Conservation (phyloP, 163 green algal species). For the Scenedesmus sp. region DNA sequence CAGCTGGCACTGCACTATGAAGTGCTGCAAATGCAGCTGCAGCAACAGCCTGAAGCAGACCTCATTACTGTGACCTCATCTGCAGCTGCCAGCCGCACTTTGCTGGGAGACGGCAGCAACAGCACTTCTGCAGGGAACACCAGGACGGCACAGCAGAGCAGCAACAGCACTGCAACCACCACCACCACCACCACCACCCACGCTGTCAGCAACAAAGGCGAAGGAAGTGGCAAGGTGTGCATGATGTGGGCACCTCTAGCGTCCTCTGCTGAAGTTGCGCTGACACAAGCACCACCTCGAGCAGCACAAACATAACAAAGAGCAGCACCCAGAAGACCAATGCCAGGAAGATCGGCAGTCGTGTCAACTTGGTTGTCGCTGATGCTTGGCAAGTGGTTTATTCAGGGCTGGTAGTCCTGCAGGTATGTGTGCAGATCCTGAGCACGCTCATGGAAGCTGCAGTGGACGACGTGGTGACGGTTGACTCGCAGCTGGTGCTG, state of each 20-base stretch:
- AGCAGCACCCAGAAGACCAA: neutral
- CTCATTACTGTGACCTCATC: neutral
- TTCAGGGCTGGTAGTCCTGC: neutral
- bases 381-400: neutral
- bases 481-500: neutral
- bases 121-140: neutral
- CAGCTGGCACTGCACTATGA: neutral
- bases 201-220: neutral
- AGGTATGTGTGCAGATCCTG: slow-evolving; percentile 1
- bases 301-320: neutral
- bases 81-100: neutral
- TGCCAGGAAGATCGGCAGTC: neutral
- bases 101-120: neutral
- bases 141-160: neutral
- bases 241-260: neutral
- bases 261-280: neutral
- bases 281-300: neutral
- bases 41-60: neutral
- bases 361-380: neutral
- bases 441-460: neutral
- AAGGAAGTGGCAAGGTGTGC: neutral
- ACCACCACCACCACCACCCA: neutral
- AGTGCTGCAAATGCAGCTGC: neutral
- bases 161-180: neutral
- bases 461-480: neutral